Conservation (phyloP, 768 basidiomycete genomes). For the Boletellus sp. region DNA sequence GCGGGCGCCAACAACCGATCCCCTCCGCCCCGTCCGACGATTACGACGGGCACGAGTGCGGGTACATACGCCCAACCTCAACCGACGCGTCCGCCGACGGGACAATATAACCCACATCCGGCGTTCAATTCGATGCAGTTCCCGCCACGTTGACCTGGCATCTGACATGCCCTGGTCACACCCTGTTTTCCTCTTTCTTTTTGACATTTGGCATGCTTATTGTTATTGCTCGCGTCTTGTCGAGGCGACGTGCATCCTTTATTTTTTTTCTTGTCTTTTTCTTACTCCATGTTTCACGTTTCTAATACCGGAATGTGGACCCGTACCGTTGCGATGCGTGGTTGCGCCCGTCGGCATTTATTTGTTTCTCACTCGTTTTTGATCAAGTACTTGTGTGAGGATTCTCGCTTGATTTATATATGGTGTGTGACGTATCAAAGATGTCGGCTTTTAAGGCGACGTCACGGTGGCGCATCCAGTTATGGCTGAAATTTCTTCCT, state of each 20-base stretch:
- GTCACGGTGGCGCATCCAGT: too few species aligned
- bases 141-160: conserved; percentile 6
- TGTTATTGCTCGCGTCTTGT: conserved; percentile 19
- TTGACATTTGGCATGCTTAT: conserved; percentile 10
- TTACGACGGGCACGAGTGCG: conserved; percentile 5
- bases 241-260: conserved; percentile 3
- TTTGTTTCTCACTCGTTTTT: neutral
- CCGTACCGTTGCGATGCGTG: neutral
- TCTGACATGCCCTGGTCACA: neutral
- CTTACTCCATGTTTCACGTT: neutral
- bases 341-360: neutral
- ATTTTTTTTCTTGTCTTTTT: neutral
- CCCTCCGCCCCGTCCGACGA: conserved; percentile 18
- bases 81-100: conserved; percentile 17
- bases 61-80: conserved; percentile 24
- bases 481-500: too few species aligned
- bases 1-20: conserved; percentile 13
- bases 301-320: neutral
- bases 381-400: too few species aligned
- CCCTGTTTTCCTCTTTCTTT: neutral
- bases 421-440: too few species aligned
- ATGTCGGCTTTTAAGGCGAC: neutral
- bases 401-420: neutral
- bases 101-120: conserved; percentile 21
- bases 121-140: conserved; percentile 26